phyloP scores from a whole-genome alignment of 75 land plant genomes.

The Pinus albicaulis region DNA sequence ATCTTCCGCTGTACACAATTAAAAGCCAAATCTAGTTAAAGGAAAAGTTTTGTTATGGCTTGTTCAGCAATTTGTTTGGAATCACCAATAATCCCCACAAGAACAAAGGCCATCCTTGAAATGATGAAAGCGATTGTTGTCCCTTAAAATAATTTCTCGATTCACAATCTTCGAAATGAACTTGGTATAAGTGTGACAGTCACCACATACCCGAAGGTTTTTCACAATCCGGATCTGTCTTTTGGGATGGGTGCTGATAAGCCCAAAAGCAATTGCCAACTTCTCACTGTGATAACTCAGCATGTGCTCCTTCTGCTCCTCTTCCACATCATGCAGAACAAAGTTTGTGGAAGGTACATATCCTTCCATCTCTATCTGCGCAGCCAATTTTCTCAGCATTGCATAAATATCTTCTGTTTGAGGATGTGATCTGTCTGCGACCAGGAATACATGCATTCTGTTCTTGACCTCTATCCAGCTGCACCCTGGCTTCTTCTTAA shows the following conservation, averaged over 20 bases:
- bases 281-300: slow-evolving; percentile 28
- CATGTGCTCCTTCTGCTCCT: slow-evolving; percentile 18
- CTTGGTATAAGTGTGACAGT: slow-evolving; percentile 16
- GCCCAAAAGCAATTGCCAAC: slow-evolving; percentile 33
- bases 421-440: background rate
- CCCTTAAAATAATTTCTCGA: slow-evolving; percentile 25
- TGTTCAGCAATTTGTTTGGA: background rate
- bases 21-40: too few relatives aligned
- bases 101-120: slow-evolving; percentile 26
- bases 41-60: too few relatives aligned
- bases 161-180: slow-evolving; percentile 20
- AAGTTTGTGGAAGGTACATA: background rate
- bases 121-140: slow-evolving; percentile 23
- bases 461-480: background rate
- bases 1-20: too few relatives aligned
- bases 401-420: slow-evolving; percentile 2
- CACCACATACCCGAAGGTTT: slow-evolving; percentile 24
- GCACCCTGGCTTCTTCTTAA: background rate
- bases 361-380: background rate
- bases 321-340: slow-evolving; percentile 5
- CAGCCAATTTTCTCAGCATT: background rate
- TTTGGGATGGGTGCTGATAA: slow-evolving; percentile 12
- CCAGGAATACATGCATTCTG: background rate
- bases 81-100: slow-evolving; percentile 26
- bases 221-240: slow-evolving; percentile 16